Conservation (phyloP, 495 filamentous ascomycete species). For the Penicillium psychrofluorescens region DNA sequence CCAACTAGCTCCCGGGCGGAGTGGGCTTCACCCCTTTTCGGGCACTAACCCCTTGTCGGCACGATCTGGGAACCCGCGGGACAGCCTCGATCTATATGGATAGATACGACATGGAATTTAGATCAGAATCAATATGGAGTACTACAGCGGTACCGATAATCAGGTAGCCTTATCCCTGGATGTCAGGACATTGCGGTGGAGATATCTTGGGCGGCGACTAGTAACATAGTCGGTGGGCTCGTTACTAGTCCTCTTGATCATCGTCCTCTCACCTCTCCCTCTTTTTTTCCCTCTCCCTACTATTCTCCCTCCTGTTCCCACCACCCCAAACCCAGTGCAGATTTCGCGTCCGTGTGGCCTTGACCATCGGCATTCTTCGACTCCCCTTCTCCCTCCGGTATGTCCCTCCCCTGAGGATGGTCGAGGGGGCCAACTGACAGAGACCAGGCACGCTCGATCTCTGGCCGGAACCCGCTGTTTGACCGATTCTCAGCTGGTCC, state of each 20-base stretch:
- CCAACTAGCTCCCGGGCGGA: neutral
- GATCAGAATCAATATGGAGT: too few relatives aligned
- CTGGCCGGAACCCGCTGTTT: constrained; percentile 1
- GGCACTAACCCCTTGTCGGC: too few relatives aligned
- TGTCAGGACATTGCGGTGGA: constrained; percentile 7
- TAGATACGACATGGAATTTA: too few relatives aligned
- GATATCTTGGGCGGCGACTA: constrained; percentile 8
- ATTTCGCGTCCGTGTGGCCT: neutral
- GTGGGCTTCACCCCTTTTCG: neutral
- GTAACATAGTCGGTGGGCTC: constrained; percentile 14
- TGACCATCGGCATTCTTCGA: neutral
- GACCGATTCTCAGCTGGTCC: constrained; percentile 17
- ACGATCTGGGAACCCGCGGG: too few relatives aligned
- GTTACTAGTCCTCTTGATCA: constrained; percentile 1
- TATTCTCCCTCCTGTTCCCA: neutral
- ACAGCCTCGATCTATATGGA: too few relatives aligned
- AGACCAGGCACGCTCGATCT: neutral
- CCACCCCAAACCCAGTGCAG: neutral
- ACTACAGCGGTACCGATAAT: too few relatives aligned
- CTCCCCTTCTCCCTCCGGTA: neutral
- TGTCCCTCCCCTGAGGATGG: neutral
- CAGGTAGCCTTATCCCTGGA: neutral
- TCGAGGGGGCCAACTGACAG: neutral
- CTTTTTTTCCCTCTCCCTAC: constrained; percentile 1
- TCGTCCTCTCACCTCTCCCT: constrained; percentile 6